Evolutionary conservation across 441 rosid species (phyloP).

Genomic region (Francoa sonchifolia): DNA sequence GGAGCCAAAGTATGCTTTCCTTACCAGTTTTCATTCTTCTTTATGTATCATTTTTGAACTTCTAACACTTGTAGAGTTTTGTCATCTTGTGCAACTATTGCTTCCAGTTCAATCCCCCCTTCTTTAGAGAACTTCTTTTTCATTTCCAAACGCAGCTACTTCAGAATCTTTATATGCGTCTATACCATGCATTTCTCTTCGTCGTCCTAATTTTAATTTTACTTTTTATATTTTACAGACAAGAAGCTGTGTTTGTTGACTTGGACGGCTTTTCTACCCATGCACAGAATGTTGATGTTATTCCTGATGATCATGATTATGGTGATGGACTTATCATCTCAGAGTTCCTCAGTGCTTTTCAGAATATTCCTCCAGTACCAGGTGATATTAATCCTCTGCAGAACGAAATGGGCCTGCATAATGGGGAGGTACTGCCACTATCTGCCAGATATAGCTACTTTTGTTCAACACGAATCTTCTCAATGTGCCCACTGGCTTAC

Average conservation of each 20-base stretch:
- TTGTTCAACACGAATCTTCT: conserved; percentile 1
- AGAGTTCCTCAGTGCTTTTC: conserved; percentile 46
- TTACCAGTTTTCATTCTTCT: conserved; percentile 4
- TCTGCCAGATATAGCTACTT: conserved; percentile 11
- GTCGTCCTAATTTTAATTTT: not conserved
- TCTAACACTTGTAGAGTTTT: conserved; percentile 1
- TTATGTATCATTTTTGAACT: conserved; percentile 2
- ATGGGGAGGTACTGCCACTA: conserved; percentile 47
- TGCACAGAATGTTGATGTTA: conserved; percentile 24
- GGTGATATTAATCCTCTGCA: conserved; percentile 35
- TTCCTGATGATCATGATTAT: conserved; percentile 43
- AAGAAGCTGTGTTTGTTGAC: conserved; percentile 30
- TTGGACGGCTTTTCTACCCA: conserved; percentile 22
- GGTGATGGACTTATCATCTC: conserved; percentile 67
- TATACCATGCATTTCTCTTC: no score
- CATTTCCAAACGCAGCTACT: no score
- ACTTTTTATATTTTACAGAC: conserved; percentile 32
- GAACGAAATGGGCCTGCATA: conserved; percentile 43
- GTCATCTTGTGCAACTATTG: not conserved
- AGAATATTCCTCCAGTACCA: conserved; percentile 36
- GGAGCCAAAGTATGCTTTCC: conserved; percentile 44
- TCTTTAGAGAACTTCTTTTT: not conserved
- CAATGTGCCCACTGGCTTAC: conserved; percentile 1
- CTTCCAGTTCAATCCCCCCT: conserved; percentile 4
- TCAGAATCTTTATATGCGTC: no score